Percentiles rank a stretch among this genome's conserved stretches.
These are phyloP conservation scores for Yarrowia sp. DNA, from an alignment of 805 yeast species.

Conservation along the genomic window DNA sequence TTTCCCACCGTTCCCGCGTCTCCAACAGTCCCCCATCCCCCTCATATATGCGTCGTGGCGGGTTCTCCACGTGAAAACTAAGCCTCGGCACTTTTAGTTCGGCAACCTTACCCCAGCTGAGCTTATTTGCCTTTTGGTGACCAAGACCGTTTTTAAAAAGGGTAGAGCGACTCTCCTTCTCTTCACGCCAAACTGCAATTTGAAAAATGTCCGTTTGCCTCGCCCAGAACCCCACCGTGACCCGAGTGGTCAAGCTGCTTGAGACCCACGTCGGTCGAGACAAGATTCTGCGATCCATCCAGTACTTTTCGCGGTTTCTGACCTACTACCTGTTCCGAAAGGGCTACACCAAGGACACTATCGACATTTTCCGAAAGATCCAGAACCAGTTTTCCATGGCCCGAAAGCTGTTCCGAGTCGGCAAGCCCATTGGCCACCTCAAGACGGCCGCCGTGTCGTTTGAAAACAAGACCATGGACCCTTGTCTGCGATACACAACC, in stretches of 20 bases:
- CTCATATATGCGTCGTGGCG: not conserved
- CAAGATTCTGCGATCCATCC: slow-evolving; percentile 71
- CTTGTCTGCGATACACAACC: slow-evolving; percentile 46
- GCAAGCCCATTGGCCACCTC: slow-evolving; percentile 71
- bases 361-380: slow-evolving; percentile 51
- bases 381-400: slow-evolving; percentile 62
- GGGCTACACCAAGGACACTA: slow-evolving; percentile 50
- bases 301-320: slow-evolving; percentile 74
- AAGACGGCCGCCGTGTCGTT: slow-evolving; percentile 63
- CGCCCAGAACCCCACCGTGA: slow-evolving; percentile 69
- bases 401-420: slow-evolving; percentile 79
- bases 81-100: slow-evolving; percentile 23
- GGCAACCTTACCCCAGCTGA: slow-evolving; percentile 25
- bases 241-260: slow-evolving; percentile 58
- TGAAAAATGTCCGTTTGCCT: slow-evolving; percentile 27
- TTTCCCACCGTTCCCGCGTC: not conserved
- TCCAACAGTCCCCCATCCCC: not conserved
- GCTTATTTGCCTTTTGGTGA: not conserved
- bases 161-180: not conserved
- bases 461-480: slow-evolving; percentile 68
- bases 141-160: not conserved
- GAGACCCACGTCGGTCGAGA: slow-evolving; percentile 75
- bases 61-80: slow-evolving; percentile 18
- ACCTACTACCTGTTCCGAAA: slow-evolving; percentile 56
- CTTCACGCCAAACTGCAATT: not conserved